These are phyloP conservation scores for Volvox africanus DNA, from an alignment of 139 green algal genomes.

Conservation along the genomic window DNA sequence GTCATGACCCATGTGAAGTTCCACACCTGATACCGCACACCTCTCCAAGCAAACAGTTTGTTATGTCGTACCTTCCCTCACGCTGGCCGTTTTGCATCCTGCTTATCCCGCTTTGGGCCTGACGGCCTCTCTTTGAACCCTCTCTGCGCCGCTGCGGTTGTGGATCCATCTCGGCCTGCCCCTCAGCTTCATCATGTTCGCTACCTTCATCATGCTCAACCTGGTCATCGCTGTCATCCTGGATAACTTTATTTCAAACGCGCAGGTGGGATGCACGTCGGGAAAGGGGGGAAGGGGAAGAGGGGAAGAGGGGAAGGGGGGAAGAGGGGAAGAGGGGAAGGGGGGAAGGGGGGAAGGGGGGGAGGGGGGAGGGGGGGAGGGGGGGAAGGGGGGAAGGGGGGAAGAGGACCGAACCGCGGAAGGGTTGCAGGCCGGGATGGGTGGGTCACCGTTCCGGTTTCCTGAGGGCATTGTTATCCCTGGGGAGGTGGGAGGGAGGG, in stretches of 20 bases:
- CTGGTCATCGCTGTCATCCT: slow-evolving; percentile 78
- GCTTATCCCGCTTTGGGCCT: too few relatives aligned
- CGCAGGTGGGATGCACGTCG: slow-evolving; percentile 22
- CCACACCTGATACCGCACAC: too few relatives aligned
- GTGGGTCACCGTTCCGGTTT: too few relatives aligned
- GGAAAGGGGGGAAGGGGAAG: neutral
- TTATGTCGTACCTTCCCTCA: too few relatives aligned
- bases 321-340: neutral
- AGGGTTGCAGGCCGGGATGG: too few relatives aligned
- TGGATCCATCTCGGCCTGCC: neutral
- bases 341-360: neutral
- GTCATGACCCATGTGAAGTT: too few relatives aligned
- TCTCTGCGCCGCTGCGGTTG: neutral
- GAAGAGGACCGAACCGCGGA: neutral
- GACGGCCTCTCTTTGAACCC: neutral
- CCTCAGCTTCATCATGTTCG: slow-evolving; percentile 39
- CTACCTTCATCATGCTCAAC: slow-evolving; percentile 76
- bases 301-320: too few relatives aligned
- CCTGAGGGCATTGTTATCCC: too few relatives aligned
- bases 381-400: neutral
- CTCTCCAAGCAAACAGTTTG: too few relatives aligned
- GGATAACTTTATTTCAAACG: slow-evolving; percentile 65
- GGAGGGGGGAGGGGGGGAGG: neutral
- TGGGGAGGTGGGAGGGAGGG: too few relatives aligned
- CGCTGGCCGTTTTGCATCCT: too few relatives aligned